A percentile compares a stretch with the other conserved stretches of the same genome.
Conservation (phyloP, 2,329 filamentous ascomycete species). For the Leptographium galeiforme region DNA sequence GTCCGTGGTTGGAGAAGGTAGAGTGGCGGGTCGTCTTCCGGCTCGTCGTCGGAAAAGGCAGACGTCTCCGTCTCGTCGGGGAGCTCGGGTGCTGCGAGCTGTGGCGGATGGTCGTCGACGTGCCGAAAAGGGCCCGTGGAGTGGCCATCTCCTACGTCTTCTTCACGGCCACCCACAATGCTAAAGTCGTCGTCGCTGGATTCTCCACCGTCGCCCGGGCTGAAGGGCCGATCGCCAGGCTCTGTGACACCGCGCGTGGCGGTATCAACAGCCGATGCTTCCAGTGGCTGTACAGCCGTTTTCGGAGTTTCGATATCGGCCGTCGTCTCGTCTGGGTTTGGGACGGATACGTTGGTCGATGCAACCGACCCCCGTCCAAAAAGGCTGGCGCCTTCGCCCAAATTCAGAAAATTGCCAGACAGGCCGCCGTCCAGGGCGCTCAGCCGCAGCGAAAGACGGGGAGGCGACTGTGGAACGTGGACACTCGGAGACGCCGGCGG, state of each 20-base stretch:
- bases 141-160: not conserved
- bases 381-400: constrained; percentile 12
- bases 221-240: not conserved
- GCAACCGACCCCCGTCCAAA: constrained; percentile 12
- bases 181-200: not conserved
- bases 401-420: constrained; percentile 10
- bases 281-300: constrained; percentile 4
- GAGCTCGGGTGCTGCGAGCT: not conserved
- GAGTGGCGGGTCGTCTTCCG: constrained; percentile 16
- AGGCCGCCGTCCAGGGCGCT: constrained; percentile 10
- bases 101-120: not conserved
- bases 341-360: not conserved
- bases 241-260: not conserved
- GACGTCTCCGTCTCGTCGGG: not conserved
- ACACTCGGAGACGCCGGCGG: constrained; percentile 9
- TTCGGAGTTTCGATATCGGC: not conserved
- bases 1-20: constrained; percentile 44
- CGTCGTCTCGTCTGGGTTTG: not conserved
- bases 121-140: not conserved
- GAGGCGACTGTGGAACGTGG: constrained; percentile 12
- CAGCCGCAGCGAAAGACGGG: constrained; percentile 16
- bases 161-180: not conserved
- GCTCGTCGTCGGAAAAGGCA: not conserved
- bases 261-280: not conserved
- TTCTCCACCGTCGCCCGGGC: not conserved